phyloP scores from a whole-genome alignment of 2,329 filamentous ascomycete species.

The Biscogniauxia sp. region DNA sequence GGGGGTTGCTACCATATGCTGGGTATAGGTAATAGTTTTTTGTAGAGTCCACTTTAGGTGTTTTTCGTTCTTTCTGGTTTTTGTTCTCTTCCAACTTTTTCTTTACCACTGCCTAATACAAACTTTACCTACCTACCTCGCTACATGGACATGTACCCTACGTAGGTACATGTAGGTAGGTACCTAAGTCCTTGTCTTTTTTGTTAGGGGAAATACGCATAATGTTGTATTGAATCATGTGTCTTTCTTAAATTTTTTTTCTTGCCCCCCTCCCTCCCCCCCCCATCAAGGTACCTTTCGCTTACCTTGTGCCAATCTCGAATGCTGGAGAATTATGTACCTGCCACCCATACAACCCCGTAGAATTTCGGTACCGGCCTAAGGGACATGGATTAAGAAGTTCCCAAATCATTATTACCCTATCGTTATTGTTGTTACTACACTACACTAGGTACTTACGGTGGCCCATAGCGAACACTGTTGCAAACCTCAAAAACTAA shows the following conservation, averaged over 20 bases:
- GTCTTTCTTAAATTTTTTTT: background rate
- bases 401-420: background rate
- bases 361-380: background rate
- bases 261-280: background rate
- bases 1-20: background rate
- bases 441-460: too few species aligned
- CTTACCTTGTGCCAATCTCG: background rate
- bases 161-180: background rate
- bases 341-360: background rate
- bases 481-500: too few species aligned
- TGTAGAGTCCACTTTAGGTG: background rate
- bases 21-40: too few species aligned
- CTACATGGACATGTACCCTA: background rate
- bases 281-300: background rate
- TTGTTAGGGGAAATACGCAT: too few species aligned
- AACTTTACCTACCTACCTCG: background rate
- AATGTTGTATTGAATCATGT: conserved; percentile 4
- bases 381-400: background rate
- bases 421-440: too few species aligned
- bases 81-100: background rate
- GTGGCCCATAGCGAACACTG: too few species aligned
- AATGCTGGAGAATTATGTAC: too few species aligned
- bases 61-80: background rate
- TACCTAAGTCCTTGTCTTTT: too few species aligned
- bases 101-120: background rate